These are phyloP conservation scores for Apiospora hydei DNA, from an alignment of 2,329 filamentous ascomycete species.

Conservation along the genomic window DNA sequence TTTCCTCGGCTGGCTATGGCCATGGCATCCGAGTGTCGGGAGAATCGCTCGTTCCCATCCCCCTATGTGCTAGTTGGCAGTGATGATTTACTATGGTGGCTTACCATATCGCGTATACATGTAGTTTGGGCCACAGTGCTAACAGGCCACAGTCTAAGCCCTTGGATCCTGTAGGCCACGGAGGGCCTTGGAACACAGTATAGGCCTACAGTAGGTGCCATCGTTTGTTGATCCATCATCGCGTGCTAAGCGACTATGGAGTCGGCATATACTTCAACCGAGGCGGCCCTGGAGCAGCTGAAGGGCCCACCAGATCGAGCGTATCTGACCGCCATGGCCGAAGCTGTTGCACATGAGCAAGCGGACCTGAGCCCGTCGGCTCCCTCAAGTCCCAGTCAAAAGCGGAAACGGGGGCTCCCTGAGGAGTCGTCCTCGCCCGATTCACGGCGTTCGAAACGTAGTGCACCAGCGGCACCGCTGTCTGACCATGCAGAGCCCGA, in stretches of 20 bases:
- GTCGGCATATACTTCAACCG: slow-evolving; percentile 42
- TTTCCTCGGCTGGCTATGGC: background rate
- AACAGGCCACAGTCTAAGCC: slow-evolving; percentile 2
- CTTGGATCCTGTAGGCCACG: slow-evolving; percentile 1
- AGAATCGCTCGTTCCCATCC: background rate
- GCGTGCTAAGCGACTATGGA: slow-evolving; percentile 36
- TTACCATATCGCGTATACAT: background rate
- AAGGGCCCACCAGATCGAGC: slow-evolving; percentile 40
- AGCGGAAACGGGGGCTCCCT: slow-evolving; percentile 60
- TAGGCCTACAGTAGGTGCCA: slow-evolving; percentile 19
- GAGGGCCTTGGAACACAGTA: background rate
- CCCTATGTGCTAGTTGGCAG: background rate
- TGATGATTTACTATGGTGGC: slow-evolving; percentile 3
- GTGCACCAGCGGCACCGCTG: slow-evolving; percentile 54
- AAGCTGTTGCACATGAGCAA: slow-evolving; percentile 54
- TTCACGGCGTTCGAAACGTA: slow-evolving; percentile 58
- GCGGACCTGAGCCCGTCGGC: slow-evolving; percentile 49
- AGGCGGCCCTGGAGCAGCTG: slow-evolving; percentile 43
- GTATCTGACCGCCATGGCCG: slow-evolving; percentile 53
- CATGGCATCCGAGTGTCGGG: background rate
- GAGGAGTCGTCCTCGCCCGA: slow-evolving; percentile 55
- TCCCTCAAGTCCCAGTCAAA: slow-evolving; percentile 55
- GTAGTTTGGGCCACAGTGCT: background rate
- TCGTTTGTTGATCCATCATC: slow-evolving; percentile 14
- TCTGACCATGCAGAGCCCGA: slow-evolving; percentile 49